phyloP scores from a whole-genome alignment of 1,139 yeast species.

The Debaryomycetaceae sp. region DNA sequence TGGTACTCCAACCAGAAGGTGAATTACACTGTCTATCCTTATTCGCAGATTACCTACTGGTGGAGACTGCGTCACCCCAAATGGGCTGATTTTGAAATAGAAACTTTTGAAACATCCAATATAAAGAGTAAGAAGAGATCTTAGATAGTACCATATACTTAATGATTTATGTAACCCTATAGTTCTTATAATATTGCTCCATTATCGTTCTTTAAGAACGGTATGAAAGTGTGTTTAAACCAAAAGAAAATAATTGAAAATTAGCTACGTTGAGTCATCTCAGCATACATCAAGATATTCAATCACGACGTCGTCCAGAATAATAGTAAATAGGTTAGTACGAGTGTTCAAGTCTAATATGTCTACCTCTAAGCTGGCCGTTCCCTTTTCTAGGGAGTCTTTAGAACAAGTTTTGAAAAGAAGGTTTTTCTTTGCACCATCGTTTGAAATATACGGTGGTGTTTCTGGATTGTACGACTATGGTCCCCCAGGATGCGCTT shows the following conservation, averaged over 20 bases:
- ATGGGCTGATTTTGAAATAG: slow-evolving; percentile 22
- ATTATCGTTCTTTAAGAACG: neutral
- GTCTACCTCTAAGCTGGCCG: slow-evolving; percentile 27
- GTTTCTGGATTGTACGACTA: slow-evolving; percentile 97
- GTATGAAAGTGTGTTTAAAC: neutral
- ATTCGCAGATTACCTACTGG: slow-evolving; percentile 35
- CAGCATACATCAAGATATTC: neutral
- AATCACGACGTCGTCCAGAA: slow-evolving; percentile 3
- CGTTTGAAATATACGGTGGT: slow-evolving; percentile 97
- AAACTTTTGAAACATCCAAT: neutral
- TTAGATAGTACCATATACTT: neutral
- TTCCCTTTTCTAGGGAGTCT: slow-evolving; percentile 73
- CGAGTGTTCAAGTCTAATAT: slow-evolving; percentile 15
- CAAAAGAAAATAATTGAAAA: neutral
- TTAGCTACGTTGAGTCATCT: neutral
- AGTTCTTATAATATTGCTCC: no score
- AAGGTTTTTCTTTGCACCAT: slow-evolving; percentile 95
- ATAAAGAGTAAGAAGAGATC: neutral
- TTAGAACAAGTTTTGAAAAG: slow-evolving; percentile 90
- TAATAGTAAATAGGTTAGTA: slow-evolving; percentile 4
- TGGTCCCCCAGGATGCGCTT: slow-evolving; percentile 99
- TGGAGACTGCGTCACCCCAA: slow-evolving; percentile 25
- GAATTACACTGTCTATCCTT: slow-evolving; percentile 38
- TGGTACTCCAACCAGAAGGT: slow-evolving; percentile 33
- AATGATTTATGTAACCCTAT: no score